These are phyloP conservation scores for Rhinocladiella similis DNA, from an alignment of 2,329 filamentous ascomycete genomes.

Conservation along the genomic window DNA sequence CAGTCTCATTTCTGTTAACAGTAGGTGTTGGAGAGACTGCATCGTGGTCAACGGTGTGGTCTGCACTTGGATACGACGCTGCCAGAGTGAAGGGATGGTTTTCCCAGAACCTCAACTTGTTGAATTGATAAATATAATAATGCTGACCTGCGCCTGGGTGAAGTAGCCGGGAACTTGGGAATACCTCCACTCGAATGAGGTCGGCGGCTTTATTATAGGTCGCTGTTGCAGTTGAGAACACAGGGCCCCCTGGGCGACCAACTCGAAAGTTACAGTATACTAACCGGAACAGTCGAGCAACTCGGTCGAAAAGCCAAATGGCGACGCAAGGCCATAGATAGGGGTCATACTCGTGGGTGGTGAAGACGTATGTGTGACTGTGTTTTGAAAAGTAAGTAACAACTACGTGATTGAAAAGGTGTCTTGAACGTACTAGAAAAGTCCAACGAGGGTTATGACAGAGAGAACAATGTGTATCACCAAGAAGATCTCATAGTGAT, in stretches of 20 bases:
- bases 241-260: conserved; percentile 30
- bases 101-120: conserved; percentile 48
- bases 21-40: neutral
- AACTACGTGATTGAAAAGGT: conserved; percentile 38
- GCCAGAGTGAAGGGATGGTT: conserved; percentile 54
- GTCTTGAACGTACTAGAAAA: conserved; percentile 15
- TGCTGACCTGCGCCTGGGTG: conserved; percentile 48
- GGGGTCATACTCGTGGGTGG: conserved; percentile 44
- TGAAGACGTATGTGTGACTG: conserved; percentile 52
- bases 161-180: conserved; percentile 36
- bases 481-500: too few relatives aligned
- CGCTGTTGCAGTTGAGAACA: conserved; percentile 39
- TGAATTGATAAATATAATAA: conserved; percentile 52
- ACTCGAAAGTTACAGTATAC: conserved; percentile 47
- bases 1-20: neutral
- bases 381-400: conserved; percentile 5
- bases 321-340: conserved; percentile 53
- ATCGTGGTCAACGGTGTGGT: conserved; percentile 3
- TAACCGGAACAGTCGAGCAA: conserved; percentile 44
- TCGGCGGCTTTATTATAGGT: conserved; percentile 47
- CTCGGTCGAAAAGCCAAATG: conserved; percentile 52
- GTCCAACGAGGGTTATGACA: too few relatives aligned
- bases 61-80: conserved; percentile 28
- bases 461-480: too few relatives aligned
- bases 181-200: conserved; percentile 49